phyloP scores from a whole-genome alignment of 352 stramenopile species.

The Phytopythium aichiense region DNA sequence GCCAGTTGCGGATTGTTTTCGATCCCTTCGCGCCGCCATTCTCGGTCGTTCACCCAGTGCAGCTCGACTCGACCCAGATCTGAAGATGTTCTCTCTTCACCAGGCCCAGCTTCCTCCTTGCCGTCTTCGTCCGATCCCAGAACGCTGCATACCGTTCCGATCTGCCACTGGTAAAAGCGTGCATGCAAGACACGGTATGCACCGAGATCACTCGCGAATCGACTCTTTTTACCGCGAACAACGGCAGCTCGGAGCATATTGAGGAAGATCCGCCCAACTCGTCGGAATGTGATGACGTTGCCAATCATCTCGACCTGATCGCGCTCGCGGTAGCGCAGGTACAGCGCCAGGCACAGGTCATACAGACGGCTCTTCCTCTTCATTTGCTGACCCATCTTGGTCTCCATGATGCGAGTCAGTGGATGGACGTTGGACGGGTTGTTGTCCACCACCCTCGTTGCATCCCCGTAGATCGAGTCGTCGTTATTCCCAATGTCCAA shows the following conservation, averaged over 20 bases:
- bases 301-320: conserved; percentile 47
- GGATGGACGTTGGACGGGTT: conserved; percentile 7
- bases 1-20: conserved; percentile 29
- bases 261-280: conserved; percentile 34
- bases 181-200: conserved; percentile 32
- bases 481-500: conserved; percentile 1
- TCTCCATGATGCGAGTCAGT: conserved; percentile 62
- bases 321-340: conserved; percentile 50
- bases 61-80: conserved; percentile 14
- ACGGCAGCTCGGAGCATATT: conserved; percentile 18
- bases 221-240: conserved; percentile 32
- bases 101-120: conserved; percentile 7
- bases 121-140: conserved; percentile 9
- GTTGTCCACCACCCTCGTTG: neutral
- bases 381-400: conserved; percentile 40
- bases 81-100: conserved; percentile 4
- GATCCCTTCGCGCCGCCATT: conserved; percentile 44
- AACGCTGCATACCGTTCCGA: conserved; percentile 28
- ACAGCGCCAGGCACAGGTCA: conserved; percentile 47
- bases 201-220: conserved; percentile 48
- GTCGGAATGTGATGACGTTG: conserved; percentile 51
- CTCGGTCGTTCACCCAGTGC: conserved; percentile 43
- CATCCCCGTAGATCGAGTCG: neutral
- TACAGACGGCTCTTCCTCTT: conserved; percentile 62
- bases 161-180: conserved; percentile 45